Evolutionary conservation across 345 rosid species (phyloP), one percentile per base, ranked within the genome.

Genomic region (Orychophragmus violaceus): DNA sequence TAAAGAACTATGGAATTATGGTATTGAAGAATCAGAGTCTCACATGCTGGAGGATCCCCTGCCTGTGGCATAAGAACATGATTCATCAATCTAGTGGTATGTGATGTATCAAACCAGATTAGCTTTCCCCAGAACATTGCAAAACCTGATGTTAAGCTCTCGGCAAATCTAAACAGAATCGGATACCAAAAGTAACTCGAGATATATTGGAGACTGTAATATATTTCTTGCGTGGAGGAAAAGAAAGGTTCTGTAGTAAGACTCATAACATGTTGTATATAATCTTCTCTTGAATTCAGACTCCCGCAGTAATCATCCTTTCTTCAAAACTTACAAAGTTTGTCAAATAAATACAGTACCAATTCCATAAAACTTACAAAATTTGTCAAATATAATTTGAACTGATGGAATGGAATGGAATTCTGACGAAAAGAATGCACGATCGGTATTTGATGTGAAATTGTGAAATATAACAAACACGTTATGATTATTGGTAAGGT

Each of bases 1-100:
- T 57, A 80, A 78, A 71, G 77, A 63, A 33, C 89, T 91, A 37
- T 85, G 89, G 95, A 71, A 56, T 53, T 84, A 79, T 53, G 76
- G 86, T 16, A 28, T 53, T 0, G 87, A 90, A 52, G 75, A 62
- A 57, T 24, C 67, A 64, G 70, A 69, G 37, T 29, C 71, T 48
- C 4, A 10, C 27, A 29, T 63, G 5, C 5, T n/a, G 0, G 62
- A 32, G 2, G 36, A 42, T 51, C 17, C 69, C 36, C 28, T 68
- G 11, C 65, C 71, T 33, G 62, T 44, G 58, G 71, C 71, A 48
- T 63, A 69, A 49, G 5, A 56, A 53, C 36, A 12, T 45, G 33
- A 35, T 19, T 33, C 73, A 27, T 66, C 67, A 29, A 21, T 66
- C 45, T 65, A 58, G 59, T 37, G 59, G 44, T 28, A 41, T 72